Evolutionary conservation across 768 basidiomycete species (phyloP).

Genomic region (Coprinellus aureogranulatus): DNA sequence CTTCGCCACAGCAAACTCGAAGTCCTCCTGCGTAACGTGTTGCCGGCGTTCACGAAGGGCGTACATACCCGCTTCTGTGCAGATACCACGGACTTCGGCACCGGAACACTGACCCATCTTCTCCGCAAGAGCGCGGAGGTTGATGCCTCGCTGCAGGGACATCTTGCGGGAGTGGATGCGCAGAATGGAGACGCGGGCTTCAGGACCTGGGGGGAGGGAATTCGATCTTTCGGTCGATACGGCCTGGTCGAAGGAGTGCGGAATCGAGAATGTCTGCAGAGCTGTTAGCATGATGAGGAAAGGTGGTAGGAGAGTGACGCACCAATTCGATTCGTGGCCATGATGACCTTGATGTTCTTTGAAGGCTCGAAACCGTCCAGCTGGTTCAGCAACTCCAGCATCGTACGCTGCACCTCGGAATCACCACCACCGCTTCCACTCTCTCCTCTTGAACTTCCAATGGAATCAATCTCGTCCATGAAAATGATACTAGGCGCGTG

Average conservation of each 20-base stretch:
- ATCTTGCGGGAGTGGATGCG: conserved; percentile 98
- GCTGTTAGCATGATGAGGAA: neutral
- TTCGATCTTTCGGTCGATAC: conserved; percentile 95
- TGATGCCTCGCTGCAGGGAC: conserved; percentile 96
- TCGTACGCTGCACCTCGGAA: conserved; percentile 86
- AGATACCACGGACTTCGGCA: conserved; percentile 95
- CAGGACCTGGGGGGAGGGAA: conserved; percentile 97
- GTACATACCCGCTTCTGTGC: conserved; percentile 99
- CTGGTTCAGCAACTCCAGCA: conserved; percentile 87
- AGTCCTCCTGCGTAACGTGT: conserved; percentile 98
- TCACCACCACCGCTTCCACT: conserved; percentile 88
- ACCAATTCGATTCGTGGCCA: conserved; percentile 98
- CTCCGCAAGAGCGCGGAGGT: conserved; percentile 91
- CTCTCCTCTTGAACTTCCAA: conserved; percentile 89
- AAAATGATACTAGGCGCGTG: conserved; percentile 98
- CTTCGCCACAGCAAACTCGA: conserved; percentile 98
- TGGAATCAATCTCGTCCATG: conserved; percentile 99
- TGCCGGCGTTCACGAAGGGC: conserved; percentile 92
- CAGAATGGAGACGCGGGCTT: conserved; percentile 94
- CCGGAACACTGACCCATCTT: conserved; percentile 99
- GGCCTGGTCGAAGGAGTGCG: conserved; percentile 88
- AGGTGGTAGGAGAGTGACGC: conserved; percentile 11
- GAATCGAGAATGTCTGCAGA: conserved; percentile 85
- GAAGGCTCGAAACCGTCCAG: conserved; percentile 93
- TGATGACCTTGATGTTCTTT: conserved; percentile 94